Base-by-base conservation (phyloP, 73 alveolate genomes). In the Tetrahymena elliotti region DNA sequence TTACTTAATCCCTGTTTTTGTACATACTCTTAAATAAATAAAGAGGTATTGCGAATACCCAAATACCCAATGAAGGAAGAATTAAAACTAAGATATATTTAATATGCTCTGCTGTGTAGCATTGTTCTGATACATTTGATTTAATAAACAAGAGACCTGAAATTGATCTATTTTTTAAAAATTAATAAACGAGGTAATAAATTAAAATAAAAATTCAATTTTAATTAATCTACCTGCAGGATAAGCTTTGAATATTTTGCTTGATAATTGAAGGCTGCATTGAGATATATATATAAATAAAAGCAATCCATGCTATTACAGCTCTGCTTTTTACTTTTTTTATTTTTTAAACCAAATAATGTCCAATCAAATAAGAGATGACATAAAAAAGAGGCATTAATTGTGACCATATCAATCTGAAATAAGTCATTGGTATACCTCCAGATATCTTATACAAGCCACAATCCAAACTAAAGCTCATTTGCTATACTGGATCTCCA, bases 401-500 rank as follows among this genome's bases (percentile, higher is more conserved):
- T 33, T 84, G 39, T 41, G 95, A 53, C 96, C 96, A 94, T 34
- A 94, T 52, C 95, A 94, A 84, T 38, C 96, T 33, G 54, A 94
- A 94, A 38, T 94, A 94, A 13, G 93, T 83, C 31, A 94, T 93
- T 84, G 93, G 83, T 33, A 94, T 36, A 88, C 54, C 84, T n/a
- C 95, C 68, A 88, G 93, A 31, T 9, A 88, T 53, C 24, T 39
- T 54, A 47, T 47, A 84, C 16, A 94, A 37, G 41, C 88, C 88
- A n/a, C 96, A 94, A 52, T 94, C 96, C 96, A 94, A 38, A 16
- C 95, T 53, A 4, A 88, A 35, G 10, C 93, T 84, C 41, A 88
- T 94, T 35, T 93, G 35, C 41, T 94, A 88, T 15, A 93, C 93
- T 22, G 96, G 96, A 52, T 94, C 93, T 41, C 95, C 96, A 33